Base-by-base conservation (phyloP, 1,284 basidiomycete species). In the Moesziomyces sp. region DNA sequence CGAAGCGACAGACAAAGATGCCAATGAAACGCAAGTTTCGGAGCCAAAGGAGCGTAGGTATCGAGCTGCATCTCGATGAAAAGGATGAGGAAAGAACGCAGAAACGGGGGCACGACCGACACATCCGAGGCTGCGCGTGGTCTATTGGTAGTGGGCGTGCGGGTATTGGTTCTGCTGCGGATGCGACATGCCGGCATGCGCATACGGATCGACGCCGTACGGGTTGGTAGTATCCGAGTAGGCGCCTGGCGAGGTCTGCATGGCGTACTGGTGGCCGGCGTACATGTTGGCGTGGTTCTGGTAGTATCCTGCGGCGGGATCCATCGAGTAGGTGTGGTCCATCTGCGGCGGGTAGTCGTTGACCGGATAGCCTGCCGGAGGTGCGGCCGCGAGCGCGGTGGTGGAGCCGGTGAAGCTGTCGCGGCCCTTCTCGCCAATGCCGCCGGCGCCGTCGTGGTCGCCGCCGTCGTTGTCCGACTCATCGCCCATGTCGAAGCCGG, bases 401-500 rank as follows among this genome's bases (percentile, higher is more conserved):
- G 66, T 72, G 10, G 65, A 71, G 28, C 52, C 67, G 21, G 42
- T 47, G 40, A 78, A 77, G 44, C 68, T 73, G 18, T 78, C 68
- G 26, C 72, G 54, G 13, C 58, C 73, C 52, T 74, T 77, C 19
- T 66, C 66, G 8, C 57, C 54, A 19, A 54, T 53, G 0, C 16
- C 18, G 21, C 35, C 54, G 9, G 43, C 44, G 13, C 24, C 58
- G 18, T 74, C 61, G 38, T 65, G 47, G 1, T 68, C 74, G 18
- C 24, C 35, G 38, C 62, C 65, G 23, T 74, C 79, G 38, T 68
- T 52, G 55, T 79, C 77, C 19, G 68, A 72, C 18, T 84, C 81
- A 33, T 78, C 73, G 54, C 81, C 81, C 82, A 83, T 83, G 30
- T 79, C 81, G 51, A 83, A 84, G 3, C 82, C 81, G 7, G 82